Conservation (phyloP, 768 basidiomycete species). For the Kwoniella sp. region DNA sequence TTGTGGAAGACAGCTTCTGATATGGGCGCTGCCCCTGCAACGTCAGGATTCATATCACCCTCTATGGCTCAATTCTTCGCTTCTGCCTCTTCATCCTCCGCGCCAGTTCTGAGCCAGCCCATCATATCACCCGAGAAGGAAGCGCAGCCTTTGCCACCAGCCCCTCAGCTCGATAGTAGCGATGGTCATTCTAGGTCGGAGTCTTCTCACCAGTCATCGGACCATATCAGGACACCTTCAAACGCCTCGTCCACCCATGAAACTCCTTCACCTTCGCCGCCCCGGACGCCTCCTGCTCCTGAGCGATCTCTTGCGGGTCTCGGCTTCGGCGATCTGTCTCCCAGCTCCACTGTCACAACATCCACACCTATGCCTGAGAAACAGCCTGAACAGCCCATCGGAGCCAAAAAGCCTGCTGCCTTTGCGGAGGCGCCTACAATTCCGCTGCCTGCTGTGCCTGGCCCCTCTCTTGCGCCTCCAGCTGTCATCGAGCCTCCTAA, state of each 20-base stretch:
- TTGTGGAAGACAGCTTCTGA: constrained; percentile 32
- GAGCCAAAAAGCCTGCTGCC: constrained; percentile 16
- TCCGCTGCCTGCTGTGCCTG: constrained; percentile 33
- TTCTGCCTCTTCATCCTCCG: constrained; percentile 19
- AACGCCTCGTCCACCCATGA: constrained; percentile 39
- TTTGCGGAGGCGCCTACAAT: constrained; percentile 36
- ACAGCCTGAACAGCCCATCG: constrained; percentile 1
- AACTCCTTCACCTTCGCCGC: constrained; percentile 46
- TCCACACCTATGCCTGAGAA: constrained; percentile 3
- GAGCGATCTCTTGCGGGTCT: constrained; percentile 24
- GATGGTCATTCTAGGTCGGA: neutral
- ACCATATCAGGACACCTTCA: constrained; percentile 47
- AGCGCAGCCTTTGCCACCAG: constrained; percentile 3
- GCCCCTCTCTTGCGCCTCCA: constrained; percentile 4
- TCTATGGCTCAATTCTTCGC: constrained; percentile 27
- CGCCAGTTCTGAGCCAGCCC: constrained; percentile 28
- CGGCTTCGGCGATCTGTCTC: constrained; percentile 22
- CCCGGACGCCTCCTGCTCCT: constrained; percentile 34
- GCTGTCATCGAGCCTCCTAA: constrained; percentile 56
- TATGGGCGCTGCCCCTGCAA: constrained; percentile 4
- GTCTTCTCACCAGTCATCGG: constrained; percentile 28
- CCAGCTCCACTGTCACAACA: neutral
- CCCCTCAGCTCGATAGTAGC: constrained; percentile 3
- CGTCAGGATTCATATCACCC: constrained; percentile 19
- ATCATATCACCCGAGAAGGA: constrained; percentile 9